These are phyloP conservation scores for Neurospora sp. DNA, from an alignment of 2,329 filamentous ascomycete genomes.

Conservation along the genomic window DNA sequence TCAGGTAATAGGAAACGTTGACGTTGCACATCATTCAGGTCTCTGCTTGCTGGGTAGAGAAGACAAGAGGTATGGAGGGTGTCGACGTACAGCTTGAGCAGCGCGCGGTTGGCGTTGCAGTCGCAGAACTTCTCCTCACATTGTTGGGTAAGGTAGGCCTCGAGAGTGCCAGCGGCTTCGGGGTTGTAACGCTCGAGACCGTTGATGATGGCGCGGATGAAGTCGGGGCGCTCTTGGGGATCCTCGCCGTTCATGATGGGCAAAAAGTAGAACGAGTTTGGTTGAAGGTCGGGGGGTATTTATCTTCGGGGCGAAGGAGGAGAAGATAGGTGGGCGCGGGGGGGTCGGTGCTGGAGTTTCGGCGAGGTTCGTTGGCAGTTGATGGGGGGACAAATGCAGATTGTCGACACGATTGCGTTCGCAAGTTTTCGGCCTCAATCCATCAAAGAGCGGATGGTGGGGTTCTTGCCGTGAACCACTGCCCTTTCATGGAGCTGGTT, in stretches of 20 bases:
- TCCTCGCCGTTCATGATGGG: constrained; percentile 65
- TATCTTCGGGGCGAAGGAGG: constrained; percentile 16
- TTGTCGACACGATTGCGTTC: background rate
- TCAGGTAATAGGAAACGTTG: constrained; percentile 50
- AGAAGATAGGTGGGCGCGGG: constrained; percentile 11
- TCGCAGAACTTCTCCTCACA: constrained; percentile 94
- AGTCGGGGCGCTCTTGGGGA: constrained; percentile 81
- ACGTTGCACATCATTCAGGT: constrained; percentile 25
- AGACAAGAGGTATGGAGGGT: no score
- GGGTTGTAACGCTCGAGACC: constrained; percentile 98
- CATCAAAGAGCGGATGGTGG: background rate
- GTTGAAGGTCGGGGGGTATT: constrained; percentile 14
- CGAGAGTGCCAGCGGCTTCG: constrained; percentile 85
- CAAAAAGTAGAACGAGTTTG: constrained; percentile 7
- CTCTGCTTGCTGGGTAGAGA: no score
- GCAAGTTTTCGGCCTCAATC: background rate
- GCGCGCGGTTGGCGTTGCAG: constrained; percentile 90
- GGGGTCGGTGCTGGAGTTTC: constrained; percentile 12
- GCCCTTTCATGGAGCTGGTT: constrained; percentile 13
- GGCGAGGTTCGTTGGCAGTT: constrained; percentile 1
- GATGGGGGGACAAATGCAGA: background rate
- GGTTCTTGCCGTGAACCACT: background rate
- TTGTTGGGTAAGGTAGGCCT: constrained; percentile 89
- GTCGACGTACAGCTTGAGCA: constrained; percentile 26
- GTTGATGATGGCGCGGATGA: constrained; percentile 89